Evolutionary conservation across 2,329 filamentous ascomycete species (phyloP).

Genomic region (Scytalidium sp.): DNA sequence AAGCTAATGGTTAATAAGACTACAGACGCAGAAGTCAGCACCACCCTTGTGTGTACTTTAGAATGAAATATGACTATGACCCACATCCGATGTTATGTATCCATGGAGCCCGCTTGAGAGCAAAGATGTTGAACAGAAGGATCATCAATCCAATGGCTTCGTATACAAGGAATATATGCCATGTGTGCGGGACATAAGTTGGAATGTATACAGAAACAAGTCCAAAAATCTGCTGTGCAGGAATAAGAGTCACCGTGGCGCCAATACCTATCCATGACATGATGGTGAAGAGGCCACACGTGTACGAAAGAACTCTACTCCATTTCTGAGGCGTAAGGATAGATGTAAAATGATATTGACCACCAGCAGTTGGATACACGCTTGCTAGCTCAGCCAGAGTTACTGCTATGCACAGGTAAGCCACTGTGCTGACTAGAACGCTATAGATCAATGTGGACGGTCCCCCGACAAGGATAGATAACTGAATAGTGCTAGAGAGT

Average conservation of each 20-base stretch:
- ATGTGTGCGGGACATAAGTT: slow-evolving; percentile 34
- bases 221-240: slow-evolving; percentile 44
- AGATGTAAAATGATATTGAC: slow-evolving; percentile 58
- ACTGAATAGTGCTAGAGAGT: not conserved
- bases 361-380: slow-evolving; percentile 42
- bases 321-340: slow-evolving; percentile 45
- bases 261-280: slow-evolving; percentile 38
- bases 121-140: slow-evolving; percentile 2
- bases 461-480: not conserved
- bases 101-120: slow-evolving; percentile 3
- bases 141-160: slow-evolving; percentile 1
- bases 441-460: not conserved
- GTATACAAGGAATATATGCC: slow-evolving; percentile 31
- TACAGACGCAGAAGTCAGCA: not conserved
- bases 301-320: slow-evolving; percentile 52
- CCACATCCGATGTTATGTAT: slow-evolving; percentile 6
- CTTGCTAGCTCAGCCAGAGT: slow-evolving; percentile 57
- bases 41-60: not conserved
- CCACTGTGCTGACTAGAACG: not conserved
- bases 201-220: slow-evolving; percentile 38
- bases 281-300: slow-evolving; percentile 45
- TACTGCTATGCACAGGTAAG: slow-evolving; percentile 37
- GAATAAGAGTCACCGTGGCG: slow-evolving; percentile 37
- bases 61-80: not conserved
- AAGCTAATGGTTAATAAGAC: slow-evolving; percentile 2